These are phyloP conservation scores for Aspergillus proliferans DNA, from an alignment of 2,329 filamentous ascomycete genomes.

Conservation along the genomic window DNA sequence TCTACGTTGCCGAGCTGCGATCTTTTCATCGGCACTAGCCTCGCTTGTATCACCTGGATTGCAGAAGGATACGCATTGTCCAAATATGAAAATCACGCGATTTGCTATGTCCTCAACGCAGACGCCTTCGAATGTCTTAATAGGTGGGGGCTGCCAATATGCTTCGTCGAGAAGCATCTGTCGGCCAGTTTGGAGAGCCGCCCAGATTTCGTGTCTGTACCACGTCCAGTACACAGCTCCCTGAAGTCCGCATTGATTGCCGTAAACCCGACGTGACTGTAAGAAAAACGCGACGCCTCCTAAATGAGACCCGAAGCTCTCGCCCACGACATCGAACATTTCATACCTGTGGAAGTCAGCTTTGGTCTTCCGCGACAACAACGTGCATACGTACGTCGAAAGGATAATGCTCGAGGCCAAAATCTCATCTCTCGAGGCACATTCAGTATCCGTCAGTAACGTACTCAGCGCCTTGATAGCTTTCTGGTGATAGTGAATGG, in stretches of 20 bases:
- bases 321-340: constrained; percentile 1
- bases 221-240: constrained; percentile 5
- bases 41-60: background rate
- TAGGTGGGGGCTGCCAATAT: background rate
- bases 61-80: constrained; percentile 1
- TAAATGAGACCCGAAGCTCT: constrained; percentile 4
- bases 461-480: constrained; percentile 1
- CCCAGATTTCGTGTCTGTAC: constrained; percentile 5
- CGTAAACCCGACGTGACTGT: background rate
- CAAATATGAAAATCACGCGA: constrained; percentile 1
- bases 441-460: background rate
- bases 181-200: constrained; percentile 1
- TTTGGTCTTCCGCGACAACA: no score
- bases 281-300: constrained; percentile 1
- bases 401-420: constrained; percentile 4
- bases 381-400: background rate
- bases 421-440: constrained; percentile 1
- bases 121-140: background rate
- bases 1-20: background rate
- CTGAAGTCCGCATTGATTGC: constrained; percentile 1
- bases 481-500: constrained; percentile 1
- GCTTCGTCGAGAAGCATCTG: constrained; percentile 2
- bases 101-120: constrained; percentile 4
- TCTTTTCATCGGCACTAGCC: background rate
- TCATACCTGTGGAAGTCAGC: background rate